Base-by-base conservation (phyloP, 1,139 yeast genomes). In the Saccharomyces hybrid region DNA sequence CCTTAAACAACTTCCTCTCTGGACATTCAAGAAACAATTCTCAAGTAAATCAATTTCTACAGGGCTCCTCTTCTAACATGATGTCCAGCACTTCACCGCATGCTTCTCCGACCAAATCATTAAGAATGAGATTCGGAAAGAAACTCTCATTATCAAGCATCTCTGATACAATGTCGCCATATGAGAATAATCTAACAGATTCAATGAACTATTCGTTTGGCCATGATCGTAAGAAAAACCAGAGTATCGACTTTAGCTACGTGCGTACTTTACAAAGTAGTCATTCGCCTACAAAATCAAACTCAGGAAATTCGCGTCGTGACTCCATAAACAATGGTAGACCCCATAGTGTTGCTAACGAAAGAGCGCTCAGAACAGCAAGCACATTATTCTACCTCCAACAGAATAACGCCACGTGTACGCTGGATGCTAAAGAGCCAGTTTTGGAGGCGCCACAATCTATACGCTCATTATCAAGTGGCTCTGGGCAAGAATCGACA, bases 81-180 rank as follows among this genome's bases (percentile, higher is more conserved):
- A 47, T 47, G 7, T 27, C 52, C 32, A 55, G 50, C 48, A 41
- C 51, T 6, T 57, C 68, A 5, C 53, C 60, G 4, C 64, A 64
- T 34, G 62, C 70, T 2, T 67, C 71, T 1, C 71, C 72, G 1
- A 61, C 64, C 16, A 64, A 63, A 50, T 60, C 67, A 25, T 52
- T 59, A 7, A 61, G 62, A 38, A 59, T 64, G n/a, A 63, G 61
- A 42, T 53, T 67, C 30, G 61, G 68, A 48, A 65, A 64, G 50
- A 70, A 61, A 56, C 52, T 66, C 14, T 70, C 73, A 3, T 54
- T 67, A 9, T 65, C 72, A 2, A 67, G 62, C 51, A 59, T 66
- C 20, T 64, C 68, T 14, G 67, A 63, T 54, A 58, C 61, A 6
- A 38, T 56, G 25, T 44, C 50, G 13, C 52, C 50, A 49, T 20